Percentiles rank a stretch among this genome's conserved stretches.
Conservation (phyloP, 75 land plant genomes). For the Cupressus sempervirens region DNA sequence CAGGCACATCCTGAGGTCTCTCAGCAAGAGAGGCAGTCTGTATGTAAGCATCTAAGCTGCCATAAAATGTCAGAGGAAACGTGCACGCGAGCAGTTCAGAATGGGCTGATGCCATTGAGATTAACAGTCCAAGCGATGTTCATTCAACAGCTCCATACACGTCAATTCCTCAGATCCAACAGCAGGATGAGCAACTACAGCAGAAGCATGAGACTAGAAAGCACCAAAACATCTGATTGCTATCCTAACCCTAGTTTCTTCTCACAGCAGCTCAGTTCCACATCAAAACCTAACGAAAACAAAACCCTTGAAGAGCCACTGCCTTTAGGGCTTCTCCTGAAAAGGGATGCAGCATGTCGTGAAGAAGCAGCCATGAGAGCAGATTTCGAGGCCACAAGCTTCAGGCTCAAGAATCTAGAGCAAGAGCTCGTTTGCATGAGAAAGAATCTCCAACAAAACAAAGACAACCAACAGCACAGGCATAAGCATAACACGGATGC, state of each 20-base stretch:
- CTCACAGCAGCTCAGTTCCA: slow-evolving; percentile 12
- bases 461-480: background rate
- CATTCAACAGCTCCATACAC: slow-evolving; percentile 76
- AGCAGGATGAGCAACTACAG: slow-evolving; percentile 3
- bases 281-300: background rate
- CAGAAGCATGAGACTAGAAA: slow-evolving; percentile 49
- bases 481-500: background rate
- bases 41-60: slow-evolving; percentile 72
- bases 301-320: background rate
- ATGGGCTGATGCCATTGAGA: slow-evolving; percentile 81
- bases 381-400: slow-evolving; percentile 74
- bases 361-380: slow-evolving; percentile 18
- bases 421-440: slow-evolving; percentile 55
- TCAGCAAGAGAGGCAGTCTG: slow-evolving; percentile 55
- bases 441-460: slow-evolving; percentile 31
- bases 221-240: slow-evolving; percentile 22
- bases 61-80: slow-evolving; percentile 77
- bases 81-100: slow-evolving; percentile 83
- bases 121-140: slow-evolving; percentile 89
- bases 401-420: slow-evolving; percentile 66
- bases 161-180: slow-evolving; percentile 31
- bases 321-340: slow-evolving; percentile 33
- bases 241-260: slow-evolving; percentile 30
- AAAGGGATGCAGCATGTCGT: slow-evolving; percentile 21
- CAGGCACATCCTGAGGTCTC: slow-evolving; percentile 65